phyloP scores from a whole-genome alignment of 2,329 filamentous ascomycete species.

The Alternaria atra region DNA sequence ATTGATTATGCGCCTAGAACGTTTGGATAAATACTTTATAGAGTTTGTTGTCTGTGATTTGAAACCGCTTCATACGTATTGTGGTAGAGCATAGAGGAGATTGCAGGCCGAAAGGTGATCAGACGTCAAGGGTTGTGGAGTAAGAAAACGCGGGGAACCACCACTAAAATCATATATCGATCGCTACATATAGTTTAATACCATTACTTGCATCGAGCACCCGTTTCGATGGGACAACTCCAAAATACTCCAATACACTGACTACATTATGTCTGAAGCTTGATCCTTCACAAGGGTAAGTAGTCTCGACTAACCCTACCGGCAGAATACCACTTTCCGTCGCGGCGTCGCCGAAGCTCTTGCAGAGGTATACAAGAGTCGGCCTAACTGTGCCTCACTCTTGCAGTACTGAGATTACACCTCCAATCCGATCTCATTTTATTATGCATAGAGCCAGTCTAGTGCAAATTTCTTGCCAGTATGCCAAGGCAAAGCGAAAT shows the following conservation, averaged over 20 bases:
- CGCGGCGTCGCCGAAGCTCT: no score
- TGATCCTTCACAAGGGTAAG: background rate
- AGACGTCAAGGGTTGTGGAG: no score
- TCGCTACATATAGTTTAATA: background rate
- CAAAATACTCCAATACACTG: background rate
- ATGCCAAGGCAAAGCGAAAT: background rate
- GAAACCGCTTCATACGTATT: background rate
- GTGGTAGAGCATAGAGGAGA: no score
- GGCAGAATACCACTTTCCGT: no score
- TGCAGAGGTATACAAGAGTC: no score
- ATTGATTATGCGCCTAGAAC: no score
- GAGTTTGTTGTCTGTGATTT: background rate
- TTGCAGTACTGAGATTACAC: no score
- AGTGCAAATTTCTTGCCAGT: background rate
- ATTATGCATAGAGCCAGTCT: background rate
- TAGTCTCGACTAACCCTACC: background rate
- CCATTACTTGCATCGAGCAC: background rate
- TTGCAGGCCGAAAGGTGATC: no score
- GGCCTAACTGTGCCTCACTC: no score
- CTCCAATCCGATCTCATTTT: background rate
- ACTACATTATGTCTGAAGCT: background rate
- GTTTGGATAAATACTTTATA: background rate
- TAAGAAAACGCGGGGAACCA: no score
- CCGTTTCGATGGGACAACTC: background rate
- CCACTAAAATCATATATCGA: no score